Evolutionary conservation across 441 rosid genomes (phyloP), one percentile per base, ranked within the genome.

Genomic region (Isatis lusitanica): DNA sequence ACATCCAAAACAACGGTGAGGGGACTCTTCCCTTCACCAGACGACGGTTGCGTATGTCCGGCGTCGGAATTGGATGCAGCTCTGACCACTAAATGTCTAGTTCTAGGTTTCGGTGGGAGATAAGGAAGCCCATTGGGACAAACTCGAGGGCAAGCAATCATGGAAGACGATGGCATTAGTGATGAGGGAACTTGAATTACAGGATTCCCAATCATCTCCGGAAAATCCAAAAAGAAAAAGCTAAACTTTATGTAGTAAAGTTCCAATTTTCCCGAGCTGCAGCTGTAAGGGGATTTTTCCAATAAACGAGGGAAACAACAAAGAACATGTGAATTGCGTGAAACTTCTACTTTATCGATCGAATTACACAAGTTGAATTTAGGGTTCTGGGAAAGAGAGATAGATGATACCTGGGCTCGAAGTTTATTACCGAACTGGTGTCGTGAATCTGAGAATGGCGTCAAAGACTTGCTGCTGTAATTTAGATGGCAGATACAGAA

Each of bases 1-100:
- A 86, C 82, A 57, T 90, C 97, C 68, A 88, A 78, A 73, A 82
- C 85, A 82, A 76, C 85, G 15, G 91, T 80, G 21, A 92, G 83
- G n/a, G 89, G 86, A 78, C 73, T 83, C 79, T 67, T 95, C 42
- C 71, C 66, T 31, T 88, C 72, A 71, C 82, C 69, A 61, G 94
- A 66, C 2, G 89, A 76, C 31, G 80, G 83, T 51, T 81, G 85
- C 73, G 48, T 70, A 62, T 81, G 88, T 63, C 79, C 88, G 0
- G 84, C 71, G 66, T 88, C 87, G 16, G 78, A 42, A 21, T 81
- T 76, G 50, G 97, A 81, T 68, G 70, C 66, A 60, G 88, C 94
- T 78, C 83, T 83, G 42, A 89, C 74, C 10, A 28, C 44, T 42
- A 51, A 39, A 21, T 66, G 40, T 74, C 75, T 81, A 61, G 74